phyloP scores from a whole-genome alignment of 192 early-diverging fungal genomes.

The Backusella sp. region DNA sequence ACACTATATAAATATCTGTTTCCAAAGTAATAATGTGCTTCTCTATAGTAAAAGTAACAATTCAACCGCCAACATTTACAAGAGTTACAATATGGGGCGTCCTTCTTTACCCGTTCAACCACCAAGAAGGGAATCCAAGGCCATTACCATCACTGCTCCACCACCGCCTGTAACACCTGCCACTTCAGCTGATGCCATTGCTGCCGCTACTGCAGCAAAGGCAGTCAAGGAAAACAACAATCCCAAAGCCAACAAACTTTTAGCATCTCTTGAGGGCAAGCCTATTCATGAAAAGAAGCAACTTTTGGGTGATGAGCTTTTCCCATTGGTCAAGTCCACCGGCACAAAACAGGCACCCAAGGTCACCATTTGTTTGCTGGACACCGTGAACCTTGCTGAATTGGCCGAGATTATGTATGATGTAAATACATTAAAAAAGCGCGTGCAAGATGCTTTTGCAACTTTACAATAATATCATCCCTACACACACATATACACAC shows the following conservation, averaged over 20 bases:
- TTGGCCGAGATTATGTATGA: slow-evolving; percentile 42
- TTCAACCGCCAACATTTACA: background rate
- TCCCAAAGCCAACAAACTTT: slow-evolving; percentile 25
- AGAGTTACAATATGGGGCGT: background rate
- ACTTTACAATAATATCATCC: slow-evolving; percentile 4
- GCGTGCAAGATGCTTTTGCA: slow-evolving; percentile 13
- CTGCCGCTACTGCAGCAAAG: background rate
- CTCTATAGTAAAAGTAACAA: background rate
- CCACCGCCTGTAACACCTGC: background rate
- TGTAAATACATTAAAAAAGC: background rate
- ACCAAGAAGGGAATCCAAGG: slow-evolving; percentile 12
- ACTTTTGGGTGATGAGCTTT: slow-evolving; percentile 38
- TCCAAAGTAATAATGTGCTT: background rate
- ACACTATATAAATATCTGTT: too few relatives aligned
- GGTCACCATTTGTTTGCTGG: slow-evolving; percentile 37
- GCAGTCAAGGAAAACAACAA: background rate
- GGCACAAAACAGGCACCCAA: slow-evolving; percentile 31
- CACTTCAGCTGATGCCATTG: background rate
- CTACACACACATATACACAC: too few relatives aligned
- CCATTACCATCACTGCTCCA: background rate
- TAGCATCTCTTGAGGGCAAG: slow-evolving; percentile 30
- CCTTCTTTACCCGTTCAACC: background rate
- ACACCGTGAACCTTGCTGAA: slow-evolving; percentile 31
- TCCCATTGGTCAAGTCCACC: slow-evolving; percentile 41
- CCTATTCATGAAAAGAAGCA: slow-evolving; percentile 40